These are phyloP conservation scores for Aureobasidium leucospermi DNA, from an alignment of 2,329 filamentous ascomycete species.

Conservation along the genomic window DNA sequence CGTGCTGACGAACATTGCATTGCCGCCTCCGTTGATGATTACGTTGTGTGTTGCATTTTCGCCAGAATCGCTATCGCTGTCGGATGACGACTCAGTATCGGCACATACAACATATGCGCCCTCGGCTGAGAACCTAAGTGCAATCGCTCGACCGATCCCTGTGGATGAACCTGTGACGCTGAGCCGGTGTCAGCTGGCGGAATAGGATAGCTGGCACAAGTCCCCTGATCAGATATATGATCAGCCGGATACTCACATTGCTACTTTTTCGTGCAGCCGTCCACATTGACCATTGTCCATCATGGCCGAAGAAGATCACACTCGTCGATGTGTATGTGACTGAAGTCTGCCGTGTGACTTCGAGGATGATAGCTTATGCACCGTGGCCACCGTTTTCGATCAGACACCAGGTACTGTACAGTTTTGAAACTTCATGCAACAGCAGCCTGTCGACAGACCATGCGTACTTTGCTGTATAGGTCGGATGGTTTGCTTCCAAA, in stretches of 20 bases:
- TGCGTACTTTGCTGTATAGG: background rate
- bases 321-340: background rate
- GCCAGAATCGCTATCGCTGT: background rate
- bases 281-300: background rate
- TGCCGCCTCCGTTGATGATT: conserved; percentile 3
- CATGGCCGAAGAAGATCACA: background rate
- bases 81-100: conserved; percentile 21
- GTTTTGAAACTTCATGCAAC: background rate
- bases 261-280: conserved; percentile 12
- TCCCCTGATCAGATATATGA: background rate
- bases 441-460: background rate
- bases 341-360: background rate
- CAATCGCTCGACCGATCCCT: conserved; percentile 27
- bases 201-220: background rate
- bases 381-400: background rate
- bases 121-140: conserved; percentile 23
- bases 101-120: conserved; percentile 25
- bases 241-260: conserved; percentile 6
- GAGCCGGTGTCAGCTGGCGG: background rate
- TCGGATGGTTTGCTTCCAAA: background rate
- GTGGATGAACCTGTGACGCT: conserved; percentile 23
- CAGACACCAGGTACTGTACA: background rate
- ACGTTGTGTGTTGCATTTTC: conserved; percentile 8
- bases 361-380: background rate
- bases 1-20: conserved; percentile 9